Conservation (phyloP, 2,329 filamentous ascomycete genomes). For the Pyrenochaeta sp. region DNA sequence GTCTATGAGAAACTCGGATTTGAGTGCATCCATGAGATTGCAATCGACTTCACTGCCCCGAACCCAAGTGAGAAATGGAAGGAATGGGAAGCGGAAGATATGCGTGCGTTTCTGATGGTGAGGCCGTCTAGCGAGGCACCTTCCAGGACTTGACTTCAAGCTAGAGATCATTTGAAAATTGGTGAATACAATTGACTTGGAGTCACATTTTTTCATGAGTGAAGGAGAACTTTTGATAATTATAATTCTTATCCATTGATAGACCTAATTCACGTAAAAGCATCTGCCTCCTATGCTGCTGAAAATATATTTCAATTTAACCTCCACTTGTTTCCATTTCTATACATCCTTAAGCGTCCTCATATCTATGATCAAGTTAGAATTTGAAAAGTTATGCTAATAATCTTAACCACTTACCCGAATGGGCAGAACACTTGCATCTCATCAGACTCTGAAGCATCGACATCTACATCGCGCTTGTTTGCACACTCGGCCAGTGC, state of each 20-base stretch:
- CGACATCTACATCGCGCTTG: neutral
- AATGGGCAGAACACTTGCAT: neutral
- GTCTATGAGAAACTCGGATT: constrained; percentile 8
- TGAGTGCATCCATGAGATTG: constrained; percentile 3
- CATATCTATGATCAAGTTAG: too few species aligned
- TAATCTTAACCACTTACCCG: neutral
- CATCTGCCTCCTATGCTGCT: neutral
- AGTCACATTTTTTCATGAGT: too few species aligned
- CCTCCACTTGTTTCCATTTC: too few species aligned
- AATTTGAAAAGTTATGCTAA: too few species aligned
- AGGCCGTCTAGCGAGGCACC: neutral
- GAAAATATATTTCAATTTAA: too few species aligned
- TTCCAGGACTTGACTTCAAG: neutral
- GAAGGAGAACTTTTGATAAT: neutral
- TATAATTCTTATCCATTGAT: neutral
- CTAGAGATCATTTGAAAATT: too few species aligned
- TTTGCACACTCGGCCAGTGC: neutral
- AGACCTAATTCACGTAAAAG: neutral
- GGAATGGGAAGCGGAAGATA: constrained; percentile 6
- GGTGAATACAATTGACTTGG: too few species aligned
- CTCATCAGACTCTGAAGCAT: neutral
- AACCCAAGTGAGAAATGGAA: constrained; percentile 8
- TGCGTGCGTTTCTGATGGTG: constrained; percentile 8
- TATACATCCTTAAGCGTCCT: neutral
- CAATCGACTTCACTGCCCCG: constrained; percentile 5